Evolutionary conservation across 176 grass and related monocot species (phyloP).

Genomic region (Poa pratensis): DNA sequence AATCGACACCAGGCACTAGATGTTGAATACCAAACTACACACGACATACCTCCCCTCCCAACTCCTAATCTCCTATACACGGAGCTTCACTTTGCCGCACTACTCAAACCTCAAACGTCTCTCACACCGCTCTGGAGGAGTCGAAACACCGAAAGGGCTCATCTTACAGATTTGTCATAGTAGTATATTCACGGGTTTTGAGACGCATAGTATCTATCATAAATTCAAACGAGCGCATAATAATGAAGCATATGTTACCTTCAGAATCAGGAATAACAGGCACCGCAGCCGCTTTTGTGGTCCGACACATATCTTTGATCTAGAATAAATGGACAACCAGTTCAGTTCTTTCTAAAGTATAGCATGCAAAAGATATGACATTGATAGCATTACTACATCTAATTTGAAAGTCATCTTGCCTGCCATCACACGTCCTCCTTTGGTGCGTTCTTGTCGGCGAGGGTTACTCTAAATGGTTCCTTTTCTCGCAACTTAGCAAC

Average conservation of each 20-base stretch:
- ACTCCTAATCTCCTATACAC: too few relatives aligned
- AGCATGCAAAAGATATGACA: background rate
- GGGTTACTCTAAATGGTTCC: slow-evolving; percentile 78
- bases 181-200: too few relatives aligned
- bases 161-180: too few relatives aligned
- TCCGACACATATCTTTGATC: slow-evolving; percentile 83
- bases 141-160: too few relatives aligned
- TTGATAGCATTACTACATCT: background rate
- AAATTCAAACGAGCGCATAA: slow-evolving; percentile 2
- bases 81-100: background rate
- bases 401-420: slow-evolving; percentile 49
- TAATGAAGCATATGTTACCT: slow-evolving; percentile 52
- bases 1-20: background rate
- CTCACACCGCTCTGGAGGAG: background rate
- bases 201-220: background rate
- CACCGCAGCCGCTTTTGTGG: slow-evolving; percentile 68
- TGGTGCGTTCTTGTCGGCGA: slow-evolving; percentile 96
- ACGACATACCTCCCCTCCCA: too few relatives aligned
- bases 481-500: slow-evolving; percentile 64
- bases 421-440: slow-evolving; percentile 87
- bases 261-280: slow-evolving; percentile 87
- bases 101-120: background rate
- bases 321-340: slow-evolving; percentile 46
- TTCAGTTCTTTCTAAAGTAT: slow-evolving; percentile 31
- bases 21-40: background rate